phyloP scores from a whole-genome alignment of 768 basidiomycete genomes.

The Podaxis pistillaris region DNA sequence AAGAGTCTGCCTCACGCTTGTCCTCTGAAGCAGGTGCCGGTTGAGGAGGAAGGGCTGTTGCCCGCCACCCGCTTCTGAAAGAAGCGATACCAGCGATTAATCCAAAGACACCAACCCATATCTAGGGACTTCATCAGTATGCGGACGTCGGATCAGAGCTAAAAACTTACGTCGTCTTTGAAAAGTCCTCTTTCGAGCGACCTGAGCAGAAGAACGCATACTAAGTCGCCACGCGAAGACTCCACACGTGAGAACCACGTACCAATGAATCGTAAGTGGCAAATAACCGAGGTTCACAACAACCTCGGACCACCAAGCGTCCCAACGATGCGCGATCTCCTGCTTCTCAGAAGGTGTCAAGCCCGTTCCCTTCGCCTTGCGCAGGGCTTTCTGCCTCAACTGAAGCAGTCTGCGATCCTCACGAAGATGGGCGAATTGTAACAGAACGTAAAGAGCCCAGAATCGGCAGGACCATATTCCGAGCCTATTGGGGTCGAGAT shows the following conservation, averaged over 20 bases:
- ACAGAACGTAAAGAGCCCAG: conserved; percentile 76
- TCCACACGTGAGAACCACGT: conserved; percentile 18
- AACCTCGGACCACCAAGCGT: conserved; percentile 69
- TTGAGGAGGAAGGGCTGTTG: conserved; percentile 49
- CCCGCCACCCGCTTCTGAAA: conserved; percentile 71
- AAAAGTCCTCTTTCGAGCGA: conserved; percentile 68
- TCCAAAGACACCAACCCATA: conserved; percentile 41
- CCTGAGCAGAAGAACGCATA: conserved; percentile 38
- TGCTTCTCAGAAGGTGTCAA: conserved; percentile 48
- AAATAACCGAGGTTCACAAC: conserved; percentile 72
- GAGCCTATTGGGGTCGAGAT: conserved; percentile 46
- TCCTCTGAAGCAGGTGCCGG: conserved; percentile 17
- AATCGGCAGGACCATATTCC: conserved; percentile 75
- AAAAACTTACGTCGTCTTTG: conserved; percentile 54
- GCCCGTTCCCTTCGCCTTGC: conserved; percentile 54
- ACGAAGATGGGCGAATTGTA: conserved; percentile 72
- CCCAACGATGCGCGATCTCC: conserved; percentile 59
- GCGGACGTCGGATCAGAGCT: background rate
- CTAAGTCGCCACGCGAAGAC: background rate
- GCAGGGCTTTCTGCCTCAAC: conserved; percentile 51
- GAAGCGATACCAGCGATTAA: conserved; percentile 55
- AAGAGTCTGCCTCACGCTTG: conserved; percentile 20
- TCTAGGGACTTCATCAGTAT: conserved; percentile 23
- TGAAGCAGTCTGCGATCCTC: conserved; percentile 65
- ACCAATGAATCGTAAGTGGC: conserved; percentile 89